phyloP scores from a whole-genome alignment of 768 basidiomycete species.

The Pleurotus tuoliensis region DNA sequence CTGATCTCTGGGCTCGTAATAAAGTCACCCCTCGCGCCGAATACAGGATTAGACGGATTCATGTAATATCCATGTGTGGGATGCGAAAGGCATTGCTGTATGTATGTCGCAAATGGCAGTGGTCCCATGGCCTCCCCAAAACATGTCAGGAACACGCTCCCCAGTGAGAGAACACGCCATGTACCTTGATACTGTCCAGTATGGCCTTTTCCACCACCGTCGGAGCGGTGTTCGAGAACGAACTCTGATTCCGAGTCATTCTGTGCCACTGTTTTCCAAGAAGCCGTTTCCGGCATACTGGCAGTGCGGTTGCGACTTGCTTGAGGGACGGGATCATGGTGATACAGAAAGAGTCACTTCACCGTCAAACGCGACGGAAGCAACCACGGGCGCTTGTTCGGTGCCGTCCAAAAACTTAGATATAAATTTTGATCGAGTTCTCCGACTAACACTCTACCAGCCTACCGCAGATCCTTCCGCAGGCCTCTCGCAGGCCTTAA shows the following conservation, averaged over 20 bases:
- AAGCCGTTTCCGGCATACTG: too few relatives aligned
- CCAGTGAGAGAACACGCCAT: constrained; percentile 5
- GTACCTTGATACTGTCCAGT: constrained; percentile 68
- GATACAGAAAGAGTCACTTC: too few relatives aligned
- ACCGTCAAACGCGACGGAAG: too few relatives aligned
- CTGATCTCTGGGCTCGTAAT: constrained; percentile 96
- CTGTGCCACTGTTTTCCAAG: too few relatives aligned
- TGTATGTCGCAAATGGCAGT: constrained; percentile 83
- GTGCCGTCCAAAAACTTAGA: not conserved
- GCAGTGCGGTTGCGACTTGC: too few relatives aligned
- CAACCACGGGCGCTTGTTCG: too few relatives aligned
- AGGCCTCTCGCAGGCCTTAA: not conserved
- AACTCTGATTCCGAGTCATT: constrained; percentile 3
- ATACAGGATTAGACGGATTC: constrained; percentile 65
- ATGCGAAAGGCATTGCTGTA: constrained; percentile 88
- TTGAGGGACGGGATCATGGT: too few relatives aligned
- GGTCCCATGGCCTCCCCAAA: constrained; percentile 76
- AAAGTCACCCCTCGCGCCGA: constrained; percentile 89
- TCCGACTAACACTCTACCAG: not conserved
- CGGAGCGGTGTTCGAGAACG: constrained; percentile 4
- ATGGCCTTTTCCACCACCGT: constrained; percentile 63
- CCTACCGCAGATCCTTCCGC: too few relatives aligned
- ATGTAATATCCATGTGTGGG: constrained; percentile 93
- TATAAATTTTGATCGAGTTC: not conserved
- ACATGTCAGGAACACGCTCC: not conserved